Conservation (phyloP, 2,329 filamentous ascomycete genomes). For the Penicillium sp. region DNA sequence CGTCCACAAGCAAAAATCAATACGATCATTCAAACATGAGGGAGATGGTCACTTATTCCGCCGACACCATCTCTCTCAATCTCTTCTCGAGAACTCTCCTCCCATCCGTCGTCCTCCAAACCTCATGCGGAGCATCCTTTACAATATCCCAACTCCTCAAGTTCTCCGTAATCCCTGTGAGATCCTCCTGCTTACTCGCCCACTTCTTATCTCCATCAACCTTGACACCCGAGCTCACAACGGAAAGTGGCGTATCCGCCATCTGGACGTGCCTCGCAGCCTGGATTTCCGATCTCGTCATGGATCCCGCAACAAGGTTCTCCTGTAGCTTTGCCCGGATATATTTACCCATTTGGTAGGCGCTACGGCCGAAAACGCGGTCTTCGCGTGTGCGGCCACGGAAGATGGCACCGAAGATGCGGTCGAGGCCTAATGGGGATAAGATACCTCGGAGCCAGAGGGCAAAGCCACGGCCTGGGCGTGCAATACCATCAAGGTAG, state of each 20-base stretch:
- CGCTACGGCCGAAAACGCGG: constrained; percentile 78
- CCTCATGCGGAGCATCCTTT: constrained; percentile 79
- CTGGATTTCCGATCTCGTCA: constrained; percentile 81
- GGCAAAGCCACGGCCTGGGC: constrained; percentile 74
- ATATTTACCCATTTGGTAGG: constrained; percentile 79
- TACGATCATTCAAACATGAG: background rate
- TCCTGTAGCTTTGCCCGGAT: constrained; percentile 94
- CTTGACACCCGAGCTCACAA: constrained; percentile 81
- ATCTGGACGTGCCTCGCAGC: constrained; percentile 80
- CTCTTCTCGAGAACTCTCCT: constrained; percentile 78
- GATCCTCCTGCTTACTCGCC: constrained; percentile 82
- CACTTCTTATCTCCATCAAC: constrained; percentile 71
- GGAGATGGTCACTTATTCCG: constrained; percentile 11
- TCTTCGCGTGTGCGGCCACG: constrained; percentile 79
- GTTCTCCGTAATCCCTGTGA: constrained; percentile 79
- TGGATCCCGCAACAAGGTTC: constrained; percentile 81
- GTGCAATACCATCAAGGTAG: constrained; percentile 69
- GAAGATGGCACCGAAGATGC: constrained; percentile 80
- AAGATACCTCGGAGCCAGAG: constrained; percentile 87
- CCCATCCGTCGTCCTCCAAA: constrained; percentile 80
- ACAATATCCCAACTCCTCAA: constrained; percentile 86
- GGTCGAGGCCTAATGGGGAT: constrained; percentile 83
- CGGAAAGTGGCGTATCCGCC: constrained; percentile 72
- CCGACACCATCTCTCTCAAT: constrained; percentile 68
- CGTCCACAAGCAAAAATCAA: background rate